A percentile compares a stretch with the other conserved stretches of the same genome.
These are phyloP conservation scores for Phyllostachys edulis DNA, from an alignment of 176 grass and related monocot genomes.

Conservation along the genomic window DNA sequence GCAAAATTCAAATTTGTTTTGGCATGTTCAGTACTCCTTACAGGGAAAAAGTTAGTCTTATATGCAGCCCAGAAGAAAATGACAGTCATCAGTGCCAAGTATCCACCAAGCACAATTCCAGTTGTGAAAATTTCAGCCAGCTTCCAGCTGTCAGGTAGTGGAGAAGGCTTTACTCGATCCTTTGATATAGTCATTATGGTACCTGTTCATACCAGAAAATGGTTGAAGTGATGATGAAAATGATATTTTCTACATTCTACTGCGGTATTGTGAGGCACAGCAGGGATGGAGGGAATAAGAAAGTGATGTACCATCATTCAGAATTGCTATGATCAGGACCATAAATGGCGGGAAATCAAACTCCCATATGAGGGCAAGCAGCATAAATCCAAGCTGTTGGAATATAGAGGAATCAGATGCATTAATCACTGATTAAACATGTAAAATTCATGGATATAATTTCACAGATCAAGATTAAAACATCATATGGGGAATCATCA, in stretches of 20 bases:
- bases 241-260: neutral
- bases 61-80: constrained; percentile 80
- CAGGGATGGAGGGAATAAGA: neutral
- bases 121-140: constrained; percentile 74
- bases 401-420: neutral
- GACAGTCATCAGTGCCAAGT: constrained; percentile 73
- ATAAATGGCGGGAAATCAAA: constrained; percentile 60
- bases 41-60: constrained; percentile 70
- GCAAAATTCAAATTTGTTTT: neutral
- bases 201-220: constrained; percentile 29
- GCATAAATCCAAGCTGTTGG: constrained; percentile 62
- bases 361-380: constrained; percentile 57
- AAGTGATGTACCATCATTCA: constrained; percentile 55
- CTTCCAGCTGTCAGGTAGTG: constrained; percentile 74
- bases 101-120: constrained; percentile 67
- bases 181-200: constrained; percentile 91
- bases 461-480: neutral
- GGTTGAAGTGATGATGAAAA: neutral
- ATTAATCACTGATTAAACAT: neutral
- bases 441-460: neutral
- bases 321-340: constrained; percentile 70
- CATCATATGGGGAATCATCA: neutral
- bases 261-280: neutral
- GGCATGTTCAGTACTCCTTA: neutral
- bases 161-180: constrained; percentile 77